A percentile compares a stretch with the other conserved stretches of the same genome.
Evolutionary conservation across 805 yeast species (phyloP).

Genomic region (Saccharomycopsis schoenii): DNA sequence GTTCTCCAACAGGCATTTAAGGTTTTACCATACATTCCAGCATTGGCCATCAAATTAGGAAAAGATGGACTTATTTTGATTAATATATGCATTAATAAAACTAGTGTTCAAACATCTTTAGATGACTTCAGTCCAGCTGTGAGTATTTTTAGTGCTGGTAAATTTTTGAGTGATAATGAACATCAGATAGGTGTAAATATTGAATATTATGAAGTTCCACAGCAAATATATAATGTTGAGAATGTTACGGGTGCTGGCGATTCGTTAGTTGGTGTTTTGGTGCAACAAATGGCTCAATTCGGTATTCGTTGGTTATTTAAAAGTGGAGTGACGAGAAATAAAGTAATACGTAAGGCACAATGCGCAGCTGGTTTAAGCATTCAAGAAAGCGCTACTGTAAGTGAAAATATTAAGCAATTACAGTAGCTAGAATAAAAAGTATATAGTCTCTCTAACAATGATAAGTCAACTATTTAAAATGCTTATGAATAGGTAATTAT

Average conservation of each 20-base stretch:
- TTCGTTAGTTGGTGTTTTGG: slow-evolving; percentile 57
- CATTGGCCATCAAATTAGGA: slow-evolving; percentile 18
- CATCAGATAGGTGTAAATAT: slow-evolving; percentile 42
- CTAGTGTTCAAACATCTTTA: slow-evolving; percentile 5
- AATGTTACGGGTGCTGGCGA: slow-evolving; percentile 92
- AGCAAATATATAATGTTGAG: slow-evolving; percentile 28
- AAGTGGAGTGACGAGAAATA: slow-evolving; percentile 23
- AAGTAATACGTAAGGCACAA: slow-evolving; percentile 26
- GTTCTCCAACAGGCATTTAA: slow-evolving; percentile 58
- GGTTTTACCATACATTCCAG: slow-evolving; percentile 65
- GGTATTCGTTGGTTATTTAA: slow-evolving; percentile 24
- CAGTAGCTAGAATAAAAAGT: neutral
- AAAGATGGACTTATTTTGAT: slow-evolving; percentile 20
- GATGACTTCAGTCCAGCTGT: slow-evolving; percentile 2
- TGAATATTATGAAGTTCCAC: slow-evolving; percentile 46
- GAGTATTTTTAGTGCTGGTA: slow-evolving; percentile 10
- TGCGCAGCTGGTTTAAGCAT: slow-evolving; percentile 26
- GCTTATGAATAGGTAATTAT: too few relatives aligned
- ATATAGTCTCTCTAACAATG: too few relatives aligned
- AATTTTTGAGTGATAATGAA: slow-evolving; percentile 15
- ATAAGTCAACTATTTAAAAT: neutral
- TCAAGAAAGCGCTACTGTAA: slow-evolving; percentile 6
- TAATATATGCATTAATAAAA: slow-evolving; percentile 27
- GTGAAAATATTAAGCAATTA: slow-evolving; percentile 3
- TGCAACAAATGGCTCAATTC: slow-evolving; percentile 31